Conservation (phyloP, 345 rosid genomes). For the Eucalyptus sp. region DNA sequence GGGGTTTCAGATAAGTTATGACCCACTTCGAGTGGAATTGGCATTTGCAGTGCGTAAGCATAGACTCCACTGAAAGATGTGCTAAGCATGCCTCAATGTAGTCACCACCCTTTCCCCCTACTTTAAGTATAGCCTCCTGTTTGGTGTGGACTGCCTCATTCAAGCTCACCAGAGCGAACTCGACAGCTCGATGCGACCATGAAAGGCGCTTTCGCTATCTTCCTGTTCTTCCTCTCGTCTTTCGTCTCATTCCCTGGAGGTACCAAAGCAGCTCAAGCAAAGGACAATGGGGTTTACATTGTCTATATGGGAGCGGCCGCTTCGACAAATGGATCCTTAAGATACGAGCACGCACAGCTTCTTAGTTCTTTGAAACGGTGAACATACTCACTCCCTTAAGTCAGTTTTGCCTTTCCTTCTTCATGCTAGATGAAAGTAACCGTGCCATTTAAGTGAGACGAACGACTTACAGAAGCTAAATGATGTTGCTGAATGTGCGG, state of each 20-base stretch:
- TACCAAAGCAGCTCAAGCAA: neutral
- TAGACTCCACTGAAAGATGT: neutral
- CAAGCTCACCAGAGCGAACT: neutral
- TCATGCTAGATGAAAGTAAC: neutral
- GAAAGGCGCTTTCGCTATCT: neutral
- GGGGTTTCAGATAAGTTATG: constrained; percentile 1
- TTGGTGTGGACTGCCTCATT: neutral
- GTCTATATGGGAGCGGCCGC: neutral
- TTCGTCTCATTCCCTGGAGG: neutral
- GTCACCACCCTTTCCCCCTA: neutral
- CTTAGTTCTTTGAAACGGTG: neutral
- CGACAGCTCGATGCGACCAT: neutral
- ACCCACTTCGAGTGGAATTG: constrained; percentile 19
- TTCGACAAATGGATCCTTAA: neutral
- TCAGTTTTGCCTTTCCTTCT: neutral
- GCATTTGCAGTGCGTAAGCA: neutral
- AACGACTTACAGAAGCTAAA: neutral
- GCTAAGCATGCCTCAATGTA: neutral
- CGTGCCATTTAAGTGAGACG: neutral
- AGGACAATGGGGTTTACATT: neutral
- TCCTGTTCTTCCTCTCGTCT: neutral
- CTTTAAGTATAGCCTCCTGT: neutral
- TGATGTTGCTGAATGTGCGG: neutral
- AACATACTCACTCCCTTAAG: neutral
- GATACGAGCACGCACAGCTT: neutral